Evolutionary conservation across 2,329 filamentous ascomycete species (phyloP), one percentile per base, ranked within the genome.

Genomic region (Ascochyta lentis): DNA sequence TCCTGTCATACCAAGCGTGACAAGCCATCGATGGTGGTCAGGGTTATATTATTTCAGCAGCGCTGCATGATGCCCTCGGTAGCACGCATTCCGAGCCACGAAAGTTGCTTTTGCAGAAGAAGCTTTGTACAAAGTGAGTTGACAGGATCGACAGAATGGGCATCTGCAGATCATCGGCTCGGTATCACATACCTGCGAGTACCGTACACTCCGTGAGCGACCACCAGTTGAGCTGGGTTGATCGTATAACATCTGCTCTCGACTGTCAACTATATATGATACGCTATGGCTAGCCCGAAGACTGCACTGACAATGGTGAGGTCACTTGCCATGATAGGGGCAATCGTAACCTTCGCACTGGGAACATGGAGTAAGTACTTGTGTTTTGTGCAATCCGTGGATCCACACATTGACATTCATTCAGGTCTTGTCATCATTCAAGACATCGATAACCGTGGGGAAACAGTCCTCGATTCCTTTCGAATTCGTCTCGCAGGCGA

Each of bases 321-420:
- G 44, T 50, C 52, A 24, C 44, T 67, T 33, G 67, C 50, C 8
- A 43, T 67, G 16, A 4, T 65, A 10, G 46, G 64, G 34, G 60
- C 59, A 8, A 26, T 60, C 13, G 51, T 39, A 10, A 49, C 62
- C 26, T 57, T 67, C 24, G 64, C 54, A 6, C 43, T 67, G 37
- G 61, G 61, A 6, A 59, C 54, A 40, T 69, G 63, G 62, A 34
- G 67, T 66, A 56, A 26, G 67, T 61, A n/a, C 23, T 13, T 7
- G 23, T 12, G 5, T 42, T 39, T 29, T 13, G 34, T 16, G 31
- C 6, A 9, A 40, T 6, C 10, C 24, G 26, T n/a, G 23, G 4
- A 16, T 29, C 8, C 6, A 13, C 8, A 33, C 4, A 38, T 42
- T 52, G 33, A 42, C 16, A 29, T 46, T 7, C 19, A 38, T 23